Percentiles rank a stretch among this genome's conserved stretches.
phyloP scores from a whole-genome alignment of 139 green algal genomes.

The Picochlorum sp. region DNA sequence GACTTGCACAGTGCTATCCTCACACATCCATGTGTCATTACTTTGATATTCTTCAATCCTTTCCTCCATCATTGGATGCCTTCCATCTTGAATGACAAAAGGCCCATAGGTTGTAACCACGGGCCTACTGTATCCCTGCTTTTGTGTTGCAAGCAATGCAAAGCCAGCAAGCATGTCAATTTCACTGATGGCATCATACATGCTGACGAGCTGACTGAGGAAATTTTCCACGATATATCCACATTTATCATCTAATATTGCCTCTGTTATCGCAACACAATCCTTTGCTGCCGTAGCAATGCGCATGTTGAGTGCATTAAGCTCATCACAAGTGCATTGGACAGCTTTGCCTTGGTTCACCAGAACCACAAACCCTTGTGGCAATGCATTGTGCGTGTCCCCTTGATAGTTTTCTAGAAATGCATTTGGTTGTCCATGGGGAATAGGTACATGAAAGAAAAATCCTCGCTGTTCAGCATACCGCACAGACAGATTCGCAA shows the following conservation, averaged over 20 bases:
- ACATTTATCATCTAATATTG: conserved; percentile 53
- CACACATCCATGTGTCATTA: conserved; percentile 66
- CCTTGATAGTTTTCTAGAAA: neutral
- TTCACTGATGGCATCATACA: conserved; percentile 68
- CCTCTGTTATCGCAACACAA: conserved; percentile 69
- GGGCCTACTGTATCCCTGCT: conserved; percentile 37
- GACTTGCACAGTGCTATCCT: conserved; percentile 50
- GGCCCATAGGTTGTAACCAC: conserved; percentile 26
- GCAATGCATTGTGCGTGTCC: neutral
- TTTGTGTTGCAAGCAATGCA: conserved; percentile 25
- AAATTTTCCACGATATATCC: conserved; percentile 26
- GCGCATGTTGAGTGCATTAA: conserved; percentile 77
- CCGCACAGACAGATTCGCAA: conserved; percentile 38
- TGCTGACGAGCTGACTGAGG: conserved; percentile 53
- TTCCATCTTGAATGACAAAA: conserved; percentile 43
- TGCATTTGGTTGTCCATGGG: neutral
- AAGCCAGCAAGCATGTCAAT: conserved; percentile 74
- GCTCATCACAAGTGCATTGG: conserved; percentile 63
- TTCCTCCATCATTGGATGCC: conserved; percentile 39
- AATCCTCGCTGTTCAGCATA: conserved; percentile 68
- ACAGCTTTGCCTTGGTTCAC: conserved; percentile 21
- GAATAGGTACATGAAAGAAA: conserved; percentile 36
- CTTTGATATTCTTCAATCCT: conserved; percentile 14
- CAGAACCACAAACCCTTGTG: neutral
- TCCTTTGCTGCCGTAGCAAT: conserved; percentile 66